These are phyloP conservation scores for Pseudogymnoascus sp. DNA, from an alignment of 2,329 filamentous ascomycete species.

Conservation along the genomic window DNA sequence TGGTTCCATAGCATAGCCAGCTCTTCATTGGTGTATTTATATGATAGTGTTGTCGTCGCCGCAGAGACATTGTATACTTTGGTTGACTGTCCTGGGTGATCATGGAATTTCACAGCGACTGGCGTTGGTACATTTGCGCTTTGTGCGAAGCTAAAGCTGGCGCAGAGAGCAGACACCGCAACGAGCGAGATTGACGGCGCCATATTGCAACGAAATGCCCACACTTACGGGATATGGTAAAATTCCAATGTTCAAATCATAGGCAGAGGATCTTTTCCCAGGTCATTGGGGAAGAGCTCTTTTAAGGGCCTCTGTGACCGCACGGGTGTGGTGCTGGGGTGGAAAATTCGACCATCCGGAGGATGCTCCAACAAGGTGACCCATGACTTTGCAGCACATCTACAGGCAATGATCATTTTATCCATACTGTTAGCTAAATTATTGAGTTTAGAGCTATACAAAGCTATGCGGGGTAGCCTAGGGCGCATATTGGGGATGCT, in stretches of 20 bases:
- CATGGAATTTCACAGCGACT: not conserved
- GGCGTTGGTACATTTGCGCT: not conserved
- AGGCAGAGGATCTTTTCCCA: not conserved
- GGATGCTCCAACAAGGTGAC: not conserved
- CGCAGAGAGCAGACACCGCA: not conserved
- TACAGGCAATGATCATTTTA: not conserved
- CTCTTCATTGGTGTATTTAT: constrained; percentile 39
- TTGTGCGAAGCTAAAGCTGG: not conserved
- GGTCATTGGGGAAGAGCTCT: not conserved
- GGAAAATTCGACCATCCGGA: not conserved
- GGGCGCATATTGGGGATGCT: not conserved
- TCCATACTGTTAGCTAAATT: not conserved
- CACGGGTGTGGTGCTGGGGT: not conserved
- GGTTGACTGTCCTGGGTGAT: constrained; percentile 16
- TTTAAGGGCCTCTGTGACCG: not conserved
- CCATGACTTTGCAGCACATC: not conserved
- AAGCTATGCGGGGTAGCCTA: not conserved
- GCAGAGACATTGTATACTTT: constrained; percentile 33
- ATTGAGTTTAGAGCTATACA: not conserved
- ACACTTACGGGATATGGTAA: not conserved
- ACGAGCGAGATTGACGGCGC: not conserved
- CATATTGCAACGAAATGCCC: not conserved
- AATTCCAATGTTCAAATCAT: not conserved
- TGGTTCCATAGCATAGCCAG: constrained; percentile 38
- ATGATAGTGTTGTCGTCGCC: constrained; percentile 34